Evolutionary conservation across 2,329 filamentous ascomycete genomes (phyloP), one percentile per base, ranked within the genome.

Genomic region (Trichoderma atrobrunneum): DNA sequence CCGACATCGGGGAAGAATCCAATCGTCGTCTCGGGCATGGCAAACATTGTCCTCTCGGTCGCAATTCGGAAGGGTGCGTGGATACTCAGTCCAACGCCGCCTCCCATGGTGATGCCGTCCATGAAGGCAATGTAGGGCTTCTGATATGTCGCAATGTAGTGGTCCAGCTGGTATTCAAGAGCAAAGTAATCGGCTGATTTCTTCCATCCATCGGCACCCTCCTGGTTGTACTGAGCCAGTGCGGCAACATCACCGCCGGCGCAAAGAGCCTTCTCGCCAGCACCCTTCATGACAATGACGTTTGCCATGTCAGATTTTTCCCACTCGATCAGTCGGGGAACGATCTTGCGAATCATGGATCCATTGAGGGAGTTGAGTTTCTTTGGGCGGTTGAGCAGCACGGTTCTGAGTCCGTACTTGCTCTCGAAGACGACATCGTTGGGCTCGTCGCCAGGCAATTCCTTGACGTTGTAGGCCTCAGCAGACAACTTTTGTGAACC

Each of bases 1-100:
- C 96, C 96, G 63, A 99, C 96, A 79, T 99, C 97, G 7, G 97
- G 96, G 87, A 99, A 99, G 87, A 98, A 98, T 51, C 96, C 96
- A 79, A 99, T 99, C 10, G 90, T 97, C 5, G 96, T 99, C 85
- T 99, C 96, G 34, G 96, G 96, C 96, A 99, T 99, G 76, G 97
- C 95, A 78, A 99, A 98, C 62, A 97, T 84, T 7, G 96, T 99
- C 79, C 92, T 92, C 84, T 99, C 96, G 3, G 96, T 99, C 48
- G 96, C 96, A 79, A 99, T 97, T 73, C 96, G 89, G 87, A 99
- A 95, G 3, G 96, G 97, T 3, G 96, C 95, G 82, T 99, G 97
- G 67, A 97, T 89, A 81, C 93, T 97, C 71, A 99, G 88, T 7
- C 96, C 96, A 68, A 98, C 96, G 76, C 96, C 96, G 71, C 96